These are phyloP conservation scores for Vaccinium corymbosum DNA, from an alignment of 148 eudicot genomes.

Conservation along the genomic window DNA sequence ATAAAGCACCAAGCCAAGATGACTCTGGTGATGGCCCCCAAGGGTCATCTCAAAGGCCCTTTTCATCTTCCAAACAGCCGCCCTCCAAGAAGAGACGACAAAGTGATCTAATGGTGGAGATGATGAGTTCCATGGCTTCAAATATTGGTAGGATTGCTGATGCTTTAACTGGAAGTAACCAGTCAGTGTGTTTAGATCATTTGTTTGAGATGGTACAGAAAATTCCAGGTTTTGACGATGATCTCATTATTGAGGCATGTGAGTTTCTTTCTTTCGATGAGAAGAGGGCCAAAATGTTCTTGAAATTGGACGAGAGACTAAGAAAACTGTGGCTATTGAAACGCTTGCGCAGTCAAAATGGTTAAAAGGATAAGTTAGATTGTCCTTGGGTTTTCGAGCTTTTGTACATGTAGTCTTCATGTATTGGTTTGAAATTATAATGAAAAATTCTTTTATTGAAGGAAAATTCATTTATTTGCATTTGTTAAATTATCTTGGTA, in stretches of 20 bases:
- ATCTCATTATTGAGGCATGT: slow-evolving; percentile 17
- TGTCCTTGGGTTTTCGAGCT: neutral
- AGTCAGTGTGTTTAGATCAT: slow-evolving; percentile 11
- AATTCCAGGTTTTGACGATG: slow-evolving; percentile 12
- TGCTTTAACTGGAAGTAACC: slow-evolving; percentile 15
- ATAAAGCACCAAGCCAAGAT: slow-evolving; percentile 7
- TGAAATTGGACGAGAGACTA: slow-evolving; percentile 15
- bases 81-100: slow-evolving; percentile 11
- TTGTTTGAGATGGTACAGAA: slow-evolving; percentile 17
- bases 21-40: neutral
- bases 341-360: slow-evolving; percentile 9
- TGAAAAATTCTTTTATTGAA: neutral
- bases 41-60: slow-evolving; percentile 8
- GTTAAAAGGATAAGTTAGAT: neutral
- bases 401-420: slow-evolving; percentile 6
- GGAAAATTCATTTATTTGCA: neutral
- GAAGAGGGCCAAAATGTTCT: slow-evolving; percentile 15
- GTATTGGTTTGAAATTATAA: neutral
- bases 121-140: slow-evolving; percentile 10
- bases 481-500: neutral
- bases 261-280: slow-evolving; percentile 19
- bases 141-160: slow-evolving; percentile 20
- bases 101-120: slow-evolving; percentile 2
- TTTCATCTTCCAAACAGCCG: slow-evolving; percentile 6
- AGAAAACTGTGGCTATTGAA: slow-evolving; percentile 16